Percentiles rank a stretch among this genome's conserved stretches.
phyloP scores from a whole-genome alignment of 1,284 basidiomycete species.

The Trametes pubescens region DNA sequence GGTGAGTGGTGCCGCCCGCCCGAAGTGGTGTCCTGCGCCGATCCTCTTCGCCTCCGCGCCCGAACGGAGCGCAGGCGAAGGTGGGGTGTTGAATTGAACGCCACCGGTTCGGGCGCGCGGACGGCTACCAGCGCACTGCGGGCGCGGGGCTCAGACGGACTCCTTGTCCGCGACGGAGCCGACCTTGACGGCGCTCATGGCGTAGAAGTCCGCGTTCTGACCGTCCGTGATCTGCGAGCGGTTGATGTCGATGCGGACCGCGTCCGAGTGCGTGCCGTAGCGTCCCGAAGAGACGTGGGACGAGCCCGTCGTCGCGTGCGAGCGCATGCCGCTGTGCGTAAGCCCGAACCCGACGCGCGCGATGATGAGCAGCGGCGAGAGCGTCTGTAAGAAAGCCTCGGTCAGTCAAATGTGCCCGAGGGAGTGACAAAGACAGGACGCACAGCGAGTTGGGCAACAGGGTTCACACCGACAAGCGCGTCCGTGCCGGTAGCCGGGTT shows the following conservation, averaged over 20 bases:
- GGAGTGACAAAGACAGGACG: background rate
- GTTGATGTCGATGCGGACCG: conserved; percentile 14
- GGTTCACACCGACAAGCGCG: conserved; percentile 19
- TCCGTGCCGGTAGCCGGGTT: conserved; percentile 16
- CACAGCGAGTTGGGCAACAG: conserved; percentile 22
- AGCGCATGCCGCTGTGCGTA: conserved; percentile 10
- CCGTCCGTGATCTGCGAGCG: conserved; percentile 14
- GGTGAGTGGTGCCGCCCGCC: background rate
- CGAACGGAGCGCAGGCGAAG: background rate
- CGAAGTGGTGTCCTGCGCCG: background rate
- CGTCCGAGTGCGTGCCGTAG: background rate
- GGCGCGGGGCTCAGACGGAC: background rate
- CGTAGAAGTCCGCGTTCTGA: conserved; percentile 9
- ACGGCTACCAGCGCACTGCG: background rate
- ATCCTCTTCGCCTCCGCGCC: background rate
- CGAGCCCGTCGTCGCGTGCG: background rate
- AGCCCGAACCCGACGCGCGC: conserved; percentile 18
- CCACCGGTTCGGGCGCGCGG: background rate
- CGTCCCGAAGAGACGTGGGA: background rate
- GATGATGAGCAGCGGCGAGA: conserved; percentile 16
- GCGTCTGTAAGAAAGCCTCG: background rate
- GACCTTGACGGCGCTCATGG: conserved; percentile 13
- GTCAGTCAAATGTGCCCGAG: background rate
- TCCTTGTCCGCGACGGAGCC: background rate
- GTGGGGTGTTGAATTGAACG: background rate